Conservation (phyloP, 1,139 yeast species). For the Candida sp. region DNA sequence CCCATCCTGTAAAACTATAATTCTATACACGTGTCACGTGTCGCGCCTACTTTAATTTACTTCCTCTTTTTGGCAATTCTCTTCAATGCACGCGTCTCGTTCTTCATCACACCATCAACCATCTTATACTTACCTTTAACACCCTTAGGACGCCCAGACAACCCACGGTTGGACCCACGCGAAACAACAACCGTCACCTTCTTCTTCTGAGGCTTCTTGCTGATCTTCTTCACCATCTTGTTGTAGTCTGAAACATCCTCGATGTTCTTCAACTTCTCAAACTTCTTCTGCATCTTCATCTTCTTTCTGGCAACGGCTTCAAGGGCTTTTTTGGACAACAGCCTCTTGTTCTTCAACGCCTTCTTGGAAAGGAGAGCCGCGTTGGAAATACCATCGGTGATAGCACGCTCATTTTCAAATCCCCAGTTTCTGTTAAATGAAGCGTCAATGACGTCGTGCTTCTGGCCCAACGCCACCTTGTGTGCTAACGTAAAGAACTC, state of each 20-base stretch:
- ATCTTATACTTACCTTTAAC: slow-evolving; percentile 97
- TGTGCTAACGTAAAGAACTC: slow-evolving; percentile 93
- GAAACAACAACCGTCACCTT: slow-evolving; percentile 92
- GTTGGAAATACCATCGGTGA: slow-evolving; percentile 1
- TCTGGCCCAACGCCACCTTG: slow-evolving; percentile 90
- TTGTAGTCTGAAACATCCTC: slow-evolving; percentile 89
- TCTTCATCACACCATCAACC: slow-evolving; percentile 99
- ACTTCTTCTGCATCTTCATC: slow-evolving; percentile 87
- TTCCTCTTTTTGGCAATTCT: slow-evolving; percentile 81
- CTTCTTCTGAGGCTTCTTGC: slow-evolving; percentile 78
- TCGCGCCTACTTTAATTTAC: slow-evolving; percentile 8
- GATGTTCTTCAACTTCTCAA: slow-evolving; percentile 84
- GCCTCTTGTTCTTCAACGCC: background rate
- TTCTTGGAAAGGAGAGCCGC: background rate
- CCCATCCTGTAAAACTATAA: too few species aligned
- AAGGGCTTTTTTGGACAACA: slow-evolving; percentile 78
- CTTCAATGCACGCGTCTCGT: slow-evolving; percentile 92
- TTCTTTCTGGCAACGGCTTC: slow-evolving; percentile 98
- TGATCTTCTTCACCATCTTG: slow-evolving; percentile 80
- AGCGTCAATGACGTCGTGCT: slow-evolving; percentile 85
- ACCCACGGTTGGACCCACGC: slow-evolving; percentile 81
- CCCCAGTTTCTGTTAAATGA: slow-evolving; percentile 2
- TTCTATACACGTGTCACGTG: too few species aligned
- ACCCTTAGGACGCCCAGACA: slow-evolving; percentile 97
- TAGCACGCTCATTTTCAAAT: slow-evolving; percentile 1